Base-by-base conservation (phyloP, 2,329 filamentous ascomycete species). In the Neocucurbitaria cava region DNA sequence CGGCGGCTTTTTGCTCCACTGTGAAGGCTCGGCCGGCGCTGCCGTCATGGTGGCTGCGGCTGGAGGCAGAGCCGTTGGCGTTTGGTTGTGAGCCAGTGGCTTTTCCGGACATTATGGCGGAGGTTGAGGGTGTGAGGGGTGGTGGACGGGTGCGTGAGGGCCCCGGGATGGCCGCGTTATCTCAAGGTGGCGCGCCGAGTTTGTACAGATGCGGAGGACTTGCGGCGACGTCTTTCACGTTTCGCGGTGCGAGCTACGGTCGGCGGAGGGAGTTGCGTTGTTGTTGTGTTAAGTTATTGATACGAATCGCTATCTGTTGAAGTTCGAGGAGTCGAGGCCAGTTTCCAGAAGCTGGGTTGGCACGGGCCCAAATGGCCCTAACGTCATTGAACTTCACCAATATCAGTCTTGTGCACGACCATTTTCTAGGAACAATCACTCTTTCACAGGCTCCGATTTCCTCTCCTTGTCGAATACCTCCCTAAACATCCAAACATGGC, bases 1-100 rank as follows among this genome's bases (percentile, higher is more conserved):
- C 95, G 23, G 94, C 94, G 1, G 90, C 88, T 76, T 96, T 95
- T 74, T 99, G 95, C 67, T 97, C 93, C 26, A 86, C 82, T 1
- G 95, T 99, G 78, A 87, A 96, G 72, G 90, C 85, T 66, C 91
- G 87, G 54, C 86, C 86, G 64, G 89, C 85, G 76, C 89, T 89
- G 62, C 89, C 89, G 74, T 92, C 89, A 74, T 91, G 88, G 77
- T 92, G 89, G 53, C 87, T 83, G 67, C 87, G 86, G 48, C 74
- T 69, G 58, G 74, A 75, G 38, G 76, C 73, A 42, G 74, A 69
- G 44, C 77, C 77, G 50, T 75, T 71, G 8, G 58, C 58, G 62
- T n/a, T n/a, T n/a, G 64, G 58, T 66, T 79, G 74, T 46, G 78
- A 68, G 61, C 80, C 80, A 49, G 75, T 78, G 24, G 79, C 70